Conservation (phyloP, 2,329 filamentous ascomycete genomes). For the Colletotrichum magnum region DNA sequence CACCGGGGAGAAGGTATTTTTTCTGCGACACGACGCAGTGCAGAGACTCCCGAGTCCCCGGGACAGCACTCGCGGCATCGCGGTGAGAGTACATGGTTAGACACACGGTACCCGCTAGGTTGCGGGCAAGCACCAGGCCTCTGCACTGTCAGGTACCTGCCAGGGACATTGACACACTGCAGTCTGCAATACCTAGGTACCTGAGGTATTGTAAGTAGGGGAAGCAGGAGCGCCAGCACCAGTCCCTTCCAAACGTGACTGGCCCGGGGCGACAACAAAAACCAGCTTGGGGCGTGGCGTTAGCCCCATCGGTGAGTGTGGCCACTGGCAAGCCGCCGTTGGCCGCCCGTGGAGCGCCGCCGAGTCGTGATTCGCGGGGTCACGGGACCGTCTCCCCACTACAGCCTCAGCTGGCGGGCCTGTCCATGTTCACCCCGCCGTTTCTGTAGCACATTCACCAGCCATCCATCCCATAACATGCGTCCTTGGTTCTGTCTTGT, state of each 20-base stretch:
- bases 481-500: slow-evolving; percentile 19
- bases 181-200: background rate
- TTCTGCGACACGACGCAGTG: background rate
- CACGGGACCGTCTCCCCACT: slow-evolving; percentile 7
- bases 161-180: background rate
- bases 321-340: slow-evolving; percentile 23
- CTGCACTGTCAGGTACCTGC: background rate
- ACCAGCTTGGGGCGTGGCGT: slow-evolving; percentile 35
- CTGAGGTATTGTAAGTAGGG: background rate
- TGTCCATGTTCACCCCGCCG: slow-evolving; percentile 38
- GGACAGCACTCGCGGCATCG: slow-evolving; percentile 14
- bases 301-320: slow-evolving; percentile 14
- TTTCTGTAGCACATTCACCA: slow-evolving; percentile 34
- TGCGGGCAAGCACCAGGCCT: background rate
- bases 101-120: slow-evolving; percentile 10
- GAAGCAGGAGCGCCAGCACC: slow-evolving; percentile 21
- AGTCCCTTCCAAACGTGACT: slow-evolving; percentile 39
- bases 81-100: slow-evolving; percentile 28
- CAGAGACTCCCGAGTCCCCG: slow-evolving; percentile 24
- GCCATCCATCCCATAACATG: slow-evolving; percentile 14
- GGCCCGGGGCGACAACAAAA: slow-evolving; percentile 7
- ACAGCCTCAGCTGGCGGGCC: slow-evolving; percentile 26
- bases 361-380: slow-evolving; percentile 30
- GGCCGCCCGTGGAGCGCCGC: slow-evolving; percentile 27
- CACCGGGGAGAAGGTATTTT: background rate